phyloP scores from a whole-genome alignment of 2,329 filamentous ascomycete species.

The Juglanconis oblonga region DNA sequence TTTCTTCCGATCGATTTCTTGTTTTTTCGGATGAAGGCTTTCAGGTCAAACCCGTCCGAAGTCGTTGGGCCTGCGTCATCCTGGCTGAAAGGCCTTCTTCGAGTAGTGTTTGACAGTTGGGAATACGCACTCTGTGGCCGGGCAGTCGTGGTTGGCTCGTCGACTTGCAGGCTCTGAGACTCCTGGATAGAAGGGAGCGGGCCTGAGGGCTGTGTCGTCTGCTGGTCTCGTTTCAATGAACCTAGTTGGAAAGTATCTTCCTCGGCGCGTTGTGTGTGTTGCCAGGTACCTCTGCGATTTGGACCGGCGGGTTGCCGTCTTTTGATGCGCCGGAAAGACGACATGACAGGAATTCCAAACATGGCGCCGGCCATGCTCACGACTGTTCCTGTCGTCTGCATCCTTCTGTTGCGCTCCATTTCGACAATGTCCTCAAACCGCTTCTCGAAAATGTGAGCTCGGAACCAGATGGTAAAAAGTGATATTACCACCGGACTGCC shows the following conservation, averaged over 20 bases:
- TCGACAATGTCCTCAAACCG: slow-evolving; percentile 54
- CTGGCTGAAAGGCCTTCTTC: slow-evolving; percentile 4
- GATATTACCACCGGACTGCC: slow-evolving; percentile 65
- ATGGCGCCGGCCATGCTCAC: slow-evolving; percentile 22
- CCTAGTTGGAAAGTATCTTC: slow-evolving; percentile 10
- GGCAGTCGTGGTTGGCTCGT: neutral
- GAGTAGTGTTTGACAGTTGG: neutral
- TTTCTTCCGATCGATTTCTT: slow-evolving; percentile 45
- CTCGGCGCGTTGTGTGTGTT: slow-evolving; percentile 13
- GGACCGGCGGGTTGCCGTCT: neutral
- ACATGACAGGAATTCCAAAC: slow-evolving; percentile 22
- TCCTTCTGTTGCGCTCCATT: slow-evolving; percentile 34
- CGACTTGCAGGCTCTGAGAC: slow-evolving; percentile 4
- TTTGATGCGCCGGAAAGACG: slow-evolving; percentile 7
- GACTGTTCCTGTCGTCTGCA: slow-evolving; percentile 22
- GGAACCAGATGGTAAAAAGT: slow-evolving; percentile 58
- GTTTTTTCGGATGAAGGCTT: slow-evolving; percentile 29
- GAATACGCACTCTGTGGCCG: slow-evolving; percentile 4
- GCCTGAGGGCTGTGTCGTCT: neutral
- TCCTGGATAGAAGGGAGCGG: slow-evolving; percentile 15
- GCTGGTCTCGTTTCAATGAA: neutral
- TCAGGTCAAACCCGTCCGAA: slow-evolving; percentile 22
- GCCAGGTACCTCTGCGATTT: neutral
- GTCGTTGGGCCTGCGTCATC: slow-evolving; percentile 15
- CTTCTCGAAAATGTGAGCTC: slow-evolving; percentile 59